These are phyloP conservation scores for Rosa rugosa DNA, from an alignment of 306 rosid species.

Conservation along the genomic window DNA sequence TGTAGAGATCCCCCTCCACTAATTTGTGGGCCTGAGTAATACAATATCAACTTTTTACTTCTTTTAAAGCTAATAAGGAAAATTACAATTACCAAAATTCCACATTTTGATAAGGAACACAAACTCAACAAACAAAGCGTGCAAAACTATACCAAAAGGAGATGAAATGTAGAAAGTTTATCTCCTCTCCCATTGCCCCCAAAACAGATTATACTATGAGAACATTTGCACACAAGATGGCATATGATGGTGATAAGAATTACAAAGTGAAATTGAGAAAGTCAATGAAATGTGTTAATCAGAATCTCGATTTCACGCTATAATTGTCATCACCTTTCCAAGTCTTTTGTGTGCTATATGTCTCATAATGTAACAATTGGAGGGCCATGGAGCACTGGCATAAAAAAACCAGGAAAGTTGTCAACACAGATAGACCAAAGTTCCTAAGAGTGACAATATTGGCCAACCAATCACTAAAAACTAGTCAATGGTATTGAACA, in stretches of 20 bases:
- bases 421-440: slow-evolving; percentile 22
- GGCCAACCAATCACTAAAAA: slow-evolving; percentile 11
- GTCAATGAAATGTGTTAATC: slow-evolving; percentile 46
- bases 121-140: slow-evolving; percentile 15
- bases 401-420: slow-evolving; percentile 43
- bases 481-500: slow-evolving; percentile 1
- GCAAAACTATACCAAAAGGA: slow-evolving; percentile 21
- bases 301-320: slow-evolving; percentile 58
- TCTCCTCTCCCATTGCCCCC: slow-evolving; percentile 22
- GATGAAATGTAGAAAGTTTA: background rate
- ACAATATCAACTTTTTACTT: slow-evolving; percentile 29
- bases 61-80: slow-evolving; percentile 17
- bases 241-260: slow-evolving; percentile 49
- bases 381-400: slow-evolving; percentile 60
- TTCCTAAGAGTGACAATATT: slow-evolving; percentile 21
- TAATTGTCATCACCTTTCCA: slow-evolving; percentile 74
- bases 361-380: slow-evolving; percentile 71
- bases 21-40: slow-evolving; percentile 36
- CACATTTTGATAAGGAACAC: slow-evolving; percentile 19
- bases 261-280: slow-evolving; percentile 58
- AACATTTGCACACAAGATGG: slow-evolving; percentile 58
- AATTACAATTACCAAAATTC: slow-evolving; percentile 24
- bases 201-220: slow-evolving; percentile 49
- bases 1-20: slow-evolving; percentile 24
- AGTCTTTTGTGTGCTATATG: slow-evolving; percentile 59